Evolutionary conservation across 306 rosid genomes (phyloP), one percentile per base, ranked within the genome.

Genomic region (Vachellia collinsii): DNA sequence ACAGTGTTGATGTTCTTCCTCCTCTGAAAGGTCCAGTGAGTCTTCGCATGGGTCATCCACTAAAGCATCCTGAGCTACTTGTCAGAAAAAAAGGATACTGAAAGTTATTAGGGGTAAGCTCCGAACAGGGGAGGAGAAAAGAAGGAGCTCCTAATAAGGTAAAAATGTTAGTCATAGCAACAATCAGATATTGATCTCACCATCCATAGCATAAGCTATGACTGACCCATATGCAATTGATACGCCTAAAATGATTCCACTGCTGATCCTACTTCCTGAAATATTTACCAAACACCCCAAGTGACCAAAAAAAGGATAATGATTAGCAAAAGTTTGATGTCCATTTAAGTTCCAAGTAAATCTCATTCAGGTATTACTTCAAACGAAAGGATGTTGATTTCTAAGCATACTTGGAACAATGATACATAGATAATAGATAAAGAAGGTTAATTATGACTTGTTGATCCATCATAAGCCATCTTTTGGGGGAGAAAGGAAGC

Each of bases 151-250:
- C 47, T 46, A 8, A 54, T 25, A 72, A 76, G 61, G 64, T n/a
- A 48, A 8, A 77, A 71, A 70, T 75, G 61, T 73, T 36, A 83
- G 81, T 72, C 75, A 83, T 23, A 78, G 80, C 77, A 83, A 73
- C 70, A 72, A 76, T 70, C 38, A 78, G 50, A 50, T 77, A 37
- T 75, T 78, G 74, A 67, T 56, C 94, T 93, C 78, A 90, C 97
- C 97, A 66, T 93, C 93, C 87, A 90, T 84, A 83, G 94, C 87
- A 83, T 89, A 83, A 70, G 85, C 85, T 73, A 82, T 72, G 80
- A 79, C 70, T 34, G 93, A 83, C 61, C 92, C 85, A 70, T 81
- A 42, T 22, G 89, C 83, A 80, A 87, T 74, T 4, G 96, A 83
- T 61, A 83, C 83, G 5, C 88, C 92, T 76, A 91, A 70, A 63